phyloP scores from a whole-genome alignment of 352 stramenopile species.

The Plasmopara muralis region DNA sequence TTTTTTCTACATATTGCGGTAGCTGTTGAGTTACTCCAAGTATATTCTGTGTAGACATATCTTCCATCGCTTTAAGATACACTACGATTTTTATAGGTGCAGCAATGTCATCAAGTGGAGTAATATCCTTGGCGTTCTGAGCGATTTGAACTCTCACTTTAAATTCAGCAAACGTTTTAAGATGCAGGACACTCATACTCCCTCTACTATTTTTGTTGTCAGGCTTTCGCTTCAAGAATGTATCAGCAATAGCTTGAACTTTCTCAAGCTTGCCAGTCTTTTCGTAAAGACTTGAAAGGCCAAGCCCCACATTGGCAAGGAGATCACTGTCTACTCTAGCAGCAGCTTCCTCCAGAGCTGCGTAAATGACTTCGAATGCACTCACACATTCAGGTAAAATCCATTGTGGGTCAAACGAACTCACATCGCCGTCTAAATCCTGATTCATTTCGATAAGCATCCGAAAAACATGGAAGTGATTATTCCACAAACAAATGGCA shows the following conservation, averaged over 20 bases:
- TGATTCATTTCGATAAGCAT: conserved; percentile 25
- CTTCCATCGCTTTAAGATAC: conserved; percentile 50
- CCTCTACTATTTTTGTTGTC: not conserved
- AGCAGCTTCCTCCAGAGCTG: conserved; percentile 32
- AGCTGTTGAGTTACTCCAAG: conserved; percentile 14
- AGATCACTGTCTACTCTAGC: conserved; percentile 32
- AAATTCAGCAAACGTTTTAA: conserved; percentile 63
- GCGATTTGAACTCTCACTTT: conserved; percentile 56
- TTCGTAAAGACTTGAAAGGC: conserved; percentile 48
- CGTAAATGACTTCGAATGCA: conserved; percentile 54
- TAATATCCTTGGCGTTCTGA: conserved; percentile 65
- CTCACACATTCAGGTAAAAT: conserved; percentile 54
- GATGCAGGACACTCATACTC: conserved; percentile 20
- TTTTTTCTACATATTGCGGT: conserved; percentile 40
- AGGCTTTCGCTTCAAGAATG: conserved; percentile 48
- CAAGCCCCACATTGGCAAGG: conserved; percentile 40
- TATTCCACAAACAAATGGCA: conserved; percentile 87
- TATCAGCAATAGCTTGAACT: conserved; percentile 38
- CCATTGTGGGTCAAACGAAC: conserved; percentile 26
- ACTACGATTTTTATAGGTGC: conserved; percentile 40
- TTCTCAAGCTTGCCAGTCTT: conserved; percentile 44
- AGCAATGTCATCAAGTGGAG: conserved; percentile 29
- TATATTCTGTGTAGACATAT: conserved; percentile 14
- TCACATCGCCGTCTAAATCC: not conserved
- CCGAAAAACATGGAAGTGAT: conserved; percentile 84